phyloP scores from a whole-genome alignment of 2,329 filamentous ascomycete genomes.

The Cercospora berteroae region DNA sequence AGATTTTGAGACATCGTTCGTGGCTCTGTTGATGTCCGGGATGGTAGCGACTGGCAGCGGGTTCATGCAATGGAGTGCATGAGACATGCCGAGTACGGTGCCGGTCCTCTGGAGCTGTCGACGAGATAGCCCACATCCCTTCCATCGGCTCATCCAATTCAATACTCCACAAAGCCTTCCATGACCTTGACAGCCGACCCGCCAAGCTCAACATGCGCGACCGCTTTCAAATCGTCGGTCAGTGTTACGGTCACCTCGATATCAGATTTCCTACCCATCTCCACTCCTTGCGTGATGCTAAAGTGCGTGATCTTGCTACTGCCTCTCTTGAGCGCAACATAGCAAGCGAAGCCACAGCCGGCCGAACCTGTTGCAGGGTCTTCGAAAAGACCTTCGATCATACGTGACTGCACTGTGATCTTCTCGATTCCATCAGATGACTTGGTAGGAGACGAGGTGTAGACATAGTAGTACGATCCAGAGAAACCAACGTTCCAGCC shows the following conservation, averaged over 20 bases:
- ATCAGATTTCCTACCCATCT: conserved; percentile 53
- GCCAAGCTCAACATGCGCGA: conserved; percentile 45
- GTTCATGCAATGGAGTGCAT: background rate
- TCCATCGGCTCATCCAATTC: background rate
- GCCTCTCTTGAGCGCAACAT: conserved; percentile 44
- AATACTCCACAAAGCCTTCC: conserved; percentile 34
- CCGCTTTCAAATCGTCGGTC: conserved; percentile 36
- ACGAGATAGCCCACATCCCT: background rate
- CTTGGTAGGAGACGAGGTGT: conserved; percentile 32
- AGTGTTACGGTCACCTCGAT: conserved; percentile 49
- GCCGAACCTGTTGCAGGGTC: conserved; percentile 54
- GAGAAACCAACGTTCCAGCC: conserved; percentile 57
- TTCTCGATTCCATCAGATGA: conserved; percentile 17
- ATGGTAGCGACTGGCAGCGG: background rate
- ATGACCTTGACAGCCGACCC: conserved; percentile 47
- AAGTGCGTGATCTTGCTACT: conserved; percentile 34
- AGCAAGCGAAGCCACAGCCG: conserved; percentile 48
- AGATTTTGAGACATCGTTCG: background rate
- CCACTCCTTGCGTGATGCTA: conserved; percentile 50
- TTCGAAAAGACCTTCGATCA: conserved; percentile 55
- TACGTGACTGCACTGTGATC: conserved; percentile 54
- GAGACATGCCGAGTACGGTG: background rate
- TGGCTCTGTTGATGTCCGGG: background rate
- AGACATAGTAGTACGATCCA: conserved; percentile 60
- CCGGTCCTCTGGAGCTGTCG: background rate